phyloP scores from a whole-genome alignment of 2,329 filamentous ascomycete genomes.

The Apiospora kogelbergensis region DNA sequence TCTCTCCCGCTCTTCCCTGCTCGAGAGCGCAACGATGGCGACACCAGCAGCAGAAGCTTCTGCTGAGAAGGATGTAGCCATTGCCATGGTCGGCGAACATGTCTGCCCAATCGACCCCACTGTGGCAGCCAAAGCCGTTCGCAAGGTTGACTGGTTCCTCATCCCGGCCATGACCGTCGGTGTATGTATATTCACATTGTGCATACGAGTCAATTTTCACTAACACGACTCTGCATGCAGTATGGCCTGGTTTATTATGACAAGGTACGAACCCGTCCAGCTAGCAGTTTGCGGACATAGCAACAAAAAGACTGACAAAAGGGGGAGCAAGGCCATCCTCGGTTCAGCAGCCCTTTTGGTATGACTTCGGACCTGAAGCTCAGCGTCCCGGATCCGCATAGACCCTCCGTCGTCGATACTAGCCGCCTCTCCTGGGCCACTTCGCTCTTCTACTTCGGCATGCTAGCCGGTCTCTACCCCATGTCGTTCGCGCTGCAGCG shows the following conservation, averaged over 20 bases:
- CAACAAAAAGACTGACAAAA: background rate
- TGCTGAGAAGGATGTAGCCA: constrained; percentile 52
- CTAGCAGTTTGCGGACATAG: background rate
- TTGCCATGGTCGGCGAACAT: constrained; percentile 60
- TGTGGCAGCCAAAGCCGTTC: constrained; percentile 55
- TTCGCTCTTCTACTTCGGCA: constrained; percentile 78
- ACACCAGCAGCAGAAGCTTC: background rate
- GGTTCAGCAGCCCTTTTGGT: constrained; percentile 73
- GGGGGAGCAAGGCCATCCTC: constrained; percentile 59
- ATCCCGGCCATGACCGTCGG: constrained; percentile 67
- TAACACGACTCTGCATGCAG: constrained; percentile 38
- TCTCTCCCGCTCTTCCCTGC: background rate
- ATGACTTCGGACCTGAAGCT: constrained; percentile 71
- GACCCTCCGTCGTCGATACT: constrained; percentile 62
- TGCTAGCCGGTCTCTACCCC: constrained; percentile 72
- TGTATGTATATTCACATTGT: constrained; percentile 22
- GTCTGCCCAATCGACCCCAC: constrained; percentile 53
- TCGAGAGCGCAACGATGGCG: background rate
- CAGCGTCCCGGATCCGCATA: constrained; percentile 44
- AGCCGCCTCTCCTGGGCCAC: constrained; percentile 73
- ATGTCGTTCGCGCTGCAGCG: constrained; percentile 71
- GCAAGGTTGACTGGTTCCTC: constrained; percentile 67
- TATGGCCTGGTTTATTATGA: constrained; percentile 72
- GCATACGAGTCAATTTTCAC: background rate
- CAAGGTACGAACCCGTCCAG: constrained; percentile 46